Evolutionary conservation across 768 basidiomycete species (phyloP).

Genomic region (Rhizopogon roseolus): DNA sequence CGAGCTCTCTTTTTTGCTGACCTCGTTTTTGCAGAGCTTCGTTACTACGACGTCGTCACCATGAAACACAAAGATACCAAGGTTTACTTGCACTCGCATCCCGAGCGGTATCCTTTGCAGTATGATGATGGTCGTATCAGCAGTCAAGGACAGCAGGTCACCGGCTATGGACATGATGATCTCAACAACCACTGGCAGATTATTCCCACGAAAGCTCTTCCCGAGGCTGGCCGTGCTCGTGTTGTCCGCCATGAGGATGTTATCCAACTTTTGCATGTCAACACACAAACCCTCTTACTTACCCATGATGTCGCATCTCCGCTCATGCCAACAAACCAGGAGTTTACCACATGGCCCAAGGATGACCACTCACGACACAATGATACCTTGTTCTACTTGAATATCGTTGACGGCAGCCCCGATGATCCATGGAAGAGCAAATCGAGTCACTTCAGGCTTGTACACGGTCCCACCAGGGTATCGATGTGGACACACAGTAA

Average conservation of each 20-base stretch:
- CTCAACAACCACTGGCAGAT: conserved; percentile 95
- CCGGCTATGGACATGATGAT: conserved; percentile 92
- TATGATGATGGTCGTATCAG: conserved; percentile 96
- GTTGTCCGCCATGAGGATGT: conserved; percentile 88
- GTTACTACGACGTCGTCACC: conserved; percentile 85
- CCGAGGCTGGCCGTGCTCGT: conserved; percentile 89
- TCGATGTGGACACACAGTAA: conserved; percentile 89
- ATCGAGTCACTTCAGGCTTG: conserved; percentile 85
- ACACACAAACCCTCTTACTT: conserved; percentile 76
- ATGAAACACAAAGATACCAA: conserved; percentile 92
- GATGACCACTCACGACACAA: conserved; percentile 75
- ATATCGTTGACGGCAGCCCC: conserved; percentile 66
- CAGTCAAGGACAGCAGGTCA: conserved; percentile 95
- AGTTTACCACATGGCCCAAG: conserved; percentile 90
- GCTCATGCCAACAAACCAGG: conserved; percentile 96
- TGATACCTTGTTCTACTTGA: conserved; percentile 84
- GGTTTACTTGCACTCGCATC: conserved; percentile 89
- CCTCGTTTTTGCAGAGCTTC: conserved; percentile 63
- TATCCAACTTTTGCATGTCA: conserved; percentile 84
- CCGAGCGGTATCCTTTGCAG: conserved; percentile 84
- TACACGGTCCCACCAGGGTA: conserved; percentile 87
- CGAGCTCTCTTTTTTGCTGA: not conserved
- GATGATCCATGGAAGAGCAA: conserved; percentile 92
- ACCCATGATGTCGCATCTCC: conserved; percentile 98
- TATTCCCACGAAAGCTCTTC: conserved; percentile 91